These are phyloP conservation scores for Colletotrichum cordylinicola DNA, from an alignment of 2,329 filamentous ascomycete genomes.

Conservation along the genomic window DNA sequence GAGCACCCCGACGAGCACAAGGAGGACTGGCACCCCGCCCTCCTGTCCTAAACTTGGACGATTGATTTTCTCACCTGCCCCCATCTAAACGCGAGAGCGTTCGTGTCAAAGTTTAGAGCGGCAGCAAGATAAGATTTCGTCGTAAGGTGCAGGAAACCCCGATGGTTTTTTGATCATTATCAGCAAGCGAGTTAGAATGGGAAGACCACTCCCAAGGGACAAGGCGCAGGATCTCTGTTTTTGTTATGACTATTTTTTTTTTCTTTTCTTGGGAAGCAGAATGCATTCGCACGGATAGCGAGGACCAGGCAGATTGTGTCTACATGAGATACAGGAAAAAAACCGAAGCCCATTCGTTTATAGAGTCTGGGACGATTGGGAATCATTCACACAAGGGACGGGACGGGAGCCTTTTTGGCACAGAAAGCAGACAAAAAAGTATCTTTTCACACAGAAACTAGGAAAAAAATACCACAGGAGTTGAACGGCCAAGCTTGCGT, in stretches of 20 bases:
- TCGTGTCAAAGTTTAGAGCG: background rate
- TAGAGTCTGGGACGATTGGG: background rate
- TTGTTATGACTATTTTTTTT: background rate
- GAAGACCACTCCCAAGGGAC: background rate
- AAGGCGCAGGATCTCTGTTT: background rate
- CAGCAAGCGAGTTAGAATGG: constrained; percentile 3
- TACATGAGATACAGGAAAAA: background rate
- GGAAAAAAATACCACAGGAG: background rate
- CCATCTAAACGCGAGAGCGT: background rate
- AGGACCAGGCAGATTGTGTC: background rate
- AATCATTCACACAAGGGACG: background rate
- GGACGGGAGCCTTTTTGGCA: background rate
- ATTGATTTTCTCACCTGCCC: background rate
- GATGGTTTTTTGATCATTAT: background rate
- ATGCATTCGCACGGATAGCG: background rate
- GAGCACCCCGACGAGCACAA: constrained; percentile 63
- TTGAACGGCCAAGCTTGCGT: background rate
- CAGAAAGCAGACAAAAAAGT: background rate
- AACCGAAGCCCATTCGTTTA: background rate
- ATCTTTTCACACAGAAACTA: background rate
- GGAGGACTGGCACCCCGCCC: constrained; percentile 31
- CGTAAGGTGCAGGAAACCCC: constrained; percentile 5
- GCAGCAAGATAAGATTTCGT: background rate
- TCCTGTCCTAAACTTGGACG: background rate
- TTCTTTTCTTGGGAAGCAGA: background rate